phyloP scores from a whole-genome alignment of 176 grass and related monocot species.

The Metroxylon sagu region DNA sequence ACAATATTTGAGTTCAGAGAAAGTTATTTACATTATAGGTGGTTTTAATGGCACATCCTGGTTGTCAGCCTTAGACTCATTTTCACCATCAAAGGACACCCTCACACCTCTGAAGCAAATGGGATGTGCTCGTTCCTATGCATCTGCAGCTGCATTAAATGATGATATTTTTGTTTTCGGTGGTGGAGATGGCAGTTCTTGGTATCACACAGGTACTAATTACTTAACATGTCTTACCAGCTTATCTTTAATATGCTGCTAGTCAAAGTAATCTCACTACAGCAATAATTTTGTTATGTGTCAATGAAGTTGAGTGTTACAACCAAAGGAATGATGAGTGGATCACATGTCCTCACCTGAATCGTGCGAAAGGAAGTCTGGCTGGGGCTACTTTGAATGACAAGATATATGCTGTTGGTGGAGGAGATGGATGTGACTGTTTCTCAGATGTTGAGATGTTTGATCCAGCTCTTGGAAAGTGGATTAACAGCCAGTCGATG shows the following conservation, averaged over 20 bases:
- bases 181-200: constrained; percentile 53
- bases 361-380: constrained; percentile 57
- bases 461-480: constrained; percentile 67
- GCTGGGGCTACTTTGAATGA: constrained; percentile 49
- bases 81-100: constrained; percentile 47
- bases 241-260: constrained; percentile 10
- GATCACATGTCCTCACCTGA: constrained; percentile 49
- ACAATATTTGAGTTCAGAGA: neutral
- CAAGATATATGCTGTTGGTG: constrained; percentile 87
- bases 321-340: constrained; percentile 38
- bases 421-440: constrained; percentile 43
- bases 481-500: constrained; percentile 49
- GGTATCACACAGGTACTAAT: constrained; percentile 29
- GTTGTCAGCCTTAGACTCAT: constrained; percentile 52
- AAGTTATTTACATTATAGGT: constrained; percentile 52
- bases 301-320: constrained; percentile 63
- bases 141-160: constrained; percentile 41
- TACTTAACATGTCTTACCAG: constrained; percentile 17
- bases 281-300: constrained; percentile 4
- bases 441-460: constrained; percentile 85
- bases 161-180: constrained; percentile 56
- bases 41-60: constrained; percentile 50
- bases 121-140: constrained; percentile 50
- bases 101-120: constrained; percentile 49
- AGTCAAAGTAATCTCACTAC: neutral